Evolutionary conservation across 495 filamentous ascomycete species (phyloP).

Genomic region (Aspergillus olivimuriae): DNA sequence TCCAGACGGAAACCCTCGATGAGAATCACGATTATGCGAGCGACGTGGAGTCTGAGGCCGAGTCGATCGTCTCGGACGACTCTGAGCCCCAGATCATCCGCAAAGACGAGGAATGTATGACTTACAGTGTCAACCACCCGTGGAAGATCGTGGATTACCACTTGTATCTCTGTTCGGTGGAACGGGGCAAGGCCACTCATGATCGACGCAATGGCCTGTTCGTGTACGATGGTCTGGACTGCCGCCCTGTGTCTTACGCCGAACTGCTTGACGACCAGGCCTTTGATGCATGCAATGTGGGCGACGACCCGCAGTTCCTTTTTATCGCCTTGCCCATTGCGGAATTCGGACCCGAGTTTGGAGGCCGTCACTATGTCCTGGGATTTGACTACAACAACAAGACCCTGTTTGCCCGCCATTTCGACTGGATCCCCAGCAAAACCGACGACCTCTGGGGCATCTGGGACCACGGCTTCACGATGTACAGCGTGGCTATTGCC

Average conservation of each 20-base stretch:
- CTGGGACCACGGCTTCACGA: slow-evolving; percentile 23
- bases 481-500: slow-evolving; percentile 17
- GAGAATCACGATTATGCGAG: not conserved
- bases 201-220: slow-evolving; percentile 14
- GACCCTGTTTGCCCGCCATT: slow-evolving; percentile 24
- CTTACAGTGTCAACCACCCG: slow-evolving; percentile 17
- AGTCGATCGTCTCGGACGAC: not conserved
- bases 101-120: not conserved
- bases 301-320: slow-evolving; percentile 15
- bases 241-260: slow-evolving; percentile 15
- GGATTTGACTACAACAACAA: slow-evolving; percentile 21
- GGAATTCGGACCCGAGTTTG: slow-evolving; percentile 6
- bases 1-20: not conserved
- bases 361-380: slow-evolving; percentile 20
- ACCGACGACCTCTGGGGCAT: slow-evolving; percentile 20
- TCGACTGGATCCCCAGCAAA: slow-evolving; percentile 18
- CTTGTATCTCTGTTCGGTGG: slow-evolving; percentile 24
- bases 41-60: not conserved
- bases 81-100: not conserved
- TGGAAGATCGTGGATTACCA: slow-evolving; percentile 33
- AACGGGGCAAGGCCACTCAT: slow-evolving; percentile 11
- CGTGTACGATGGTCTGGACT: slow-evolving; percentile 21
- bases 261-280: slow-evolving; percentile 14
- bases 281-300: slow-evolving; percentile 5
- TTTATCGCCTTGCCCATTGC: slow-evolving; percentile 26